Percentiles rank a stretch among this genome's conserved stretches.
phyloP scores from a whole-genome alignment of 768 basidiomycete genomes.

The Lepiota venenata region DNA sequence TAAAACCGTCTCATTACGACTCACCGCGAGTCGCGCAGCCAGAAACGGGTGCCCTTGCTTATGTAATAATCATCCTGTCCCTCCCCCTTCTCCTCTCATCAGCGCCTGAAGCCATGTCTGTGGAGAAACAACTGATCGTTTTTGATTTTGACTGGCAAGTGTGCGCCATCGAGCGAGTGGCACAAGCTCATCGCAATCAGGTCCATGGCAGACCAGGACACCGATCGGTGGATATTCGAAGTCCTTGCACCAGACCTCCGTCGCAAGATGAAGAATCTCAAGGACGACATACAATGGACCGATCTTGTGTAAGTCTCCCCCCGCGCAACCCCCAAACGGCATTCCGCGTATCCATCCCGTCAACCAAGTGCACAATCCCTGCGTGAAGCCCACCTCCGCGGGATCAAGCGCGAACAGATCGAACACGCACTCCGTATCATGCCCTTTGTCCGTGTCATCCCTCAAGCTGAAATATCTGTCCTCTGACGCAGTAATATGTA shows the following conservation, averaged over 20 bases:
- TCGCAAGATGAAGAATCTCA: slow-evolving; percentile 69
- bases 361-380: slow-evolving; percentile 60
- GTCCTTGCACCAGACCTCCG: slow-evolving; percentile 85
- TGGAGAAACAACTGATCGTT: slow-evolving; percentile 70
- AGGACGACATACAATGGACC: slow-evolving; percentile 78
- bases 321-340: neutral
- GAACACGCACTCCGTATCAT: slow-evolving; percentile 72
- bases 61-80: slow-evolving; percentile 23
- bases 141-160: slow-evolving; percentile 96
- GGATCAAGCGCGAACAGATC: slow-evolving; percentile 71
- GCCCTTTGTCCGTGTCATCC: slow-evolving; percentile 70
- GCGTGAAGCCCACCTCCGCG: slow-evolving; percentile 65
- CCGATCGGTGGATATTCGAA: slow-evolving; percentile 91
- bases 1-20: slow-evolving; percentile 25
- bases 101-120: slow-evolving; percentile 8
- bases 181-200: slow-evolving; percentile 31
- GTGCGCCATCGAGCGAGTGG: neutral
- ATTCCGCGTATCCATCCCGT: neutral
- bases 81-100: neutral
- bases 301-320: slow-evolving; percentile 76
- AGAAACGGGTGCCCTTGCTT: slow-evolving; percentile 17
- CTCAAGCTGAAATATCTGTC: neutral
- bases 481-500: slow-evolving; percentile 25
- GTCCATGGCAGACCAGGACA: slow-evolving; percentile 94
- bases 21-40: neutral